Evolutionary conservation across 2,329 filamentous ascomycete genomes (phyloP).

Genomic region (Escovopsis weberi): DNA sequence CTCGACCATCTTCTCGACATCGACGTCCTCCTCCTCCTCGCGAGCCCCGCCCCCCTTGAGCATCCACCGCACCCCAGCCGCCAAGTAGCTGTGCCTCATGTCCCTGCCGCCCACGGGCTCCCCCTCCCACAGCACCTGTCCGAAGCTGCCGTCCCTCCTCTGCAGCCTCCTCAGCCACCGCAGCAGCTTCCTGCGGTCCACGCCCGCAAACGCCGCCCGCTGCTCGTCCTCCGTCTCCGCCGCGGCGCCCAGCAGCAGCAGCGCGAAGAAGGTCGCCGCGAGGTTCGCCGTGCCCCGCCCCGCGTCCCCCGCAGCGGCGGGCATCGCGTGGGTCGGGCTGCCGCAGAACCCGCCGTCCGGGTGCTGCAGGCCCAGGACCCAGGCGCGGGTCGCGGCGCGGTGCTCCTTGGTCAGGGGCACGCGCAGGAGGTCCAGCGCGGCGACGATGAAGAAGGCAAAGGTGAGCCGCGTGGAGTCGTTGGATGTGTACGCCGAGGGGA

Average conservation of each 20-base stretch:
- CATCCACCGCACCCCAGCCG: conserved; percentile 68
- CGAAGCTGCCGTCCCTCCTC: conserved; percentile 77
- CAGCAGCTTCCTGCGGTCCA: conserved; percentile 54
- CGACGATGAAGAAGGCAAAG: conserved; percentile 77
- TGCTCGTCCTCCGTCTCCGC: conserved; percentile 26
- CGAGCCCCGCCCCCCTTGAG: conserved; percentile 48
- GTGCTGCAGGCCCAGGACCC: conserved; percentile 80
- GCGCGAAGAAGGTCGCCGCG: conserved; percentile 78
- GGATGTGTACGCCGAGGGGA: conserved; percentile 71
- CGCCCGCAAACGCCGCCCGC: conserved; percentile 38
- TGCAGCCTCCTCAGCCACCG: conserved; percentile 65
- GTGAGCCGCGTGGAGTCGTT: conserved; percentile 86
- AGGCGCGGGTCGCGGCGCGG: conserved; percentile 40
- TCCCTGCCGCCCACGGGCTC: conserved; percentile 65
- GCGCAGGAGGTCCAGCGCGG: conserved; percentile 69
- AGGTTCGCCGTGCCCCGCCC: conserved; percentile 48
- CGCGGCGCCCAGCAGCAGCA: conserved; percentile 51
- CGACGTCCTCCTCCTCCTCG: conserved; percentile 53
- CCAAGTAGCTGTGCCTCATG: conserved; percentile 78
- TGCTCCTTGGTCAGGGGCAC: conserved; percentile 36
- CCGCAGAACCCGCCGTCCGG: conserved; percentile 79
- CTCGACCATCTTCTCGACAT: conserved; percentile 52
- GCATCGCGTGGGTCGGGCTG: conserved; percentile 49
- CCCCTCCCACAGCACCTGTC: conserved; percentile 54
- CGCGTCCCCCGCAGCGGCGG: conserved; percentile 26